Percentiles rank a stretch among this genome's conserved stretches.
phyloP scores from a whole-genome alignment of 768 basidiomycete species.

The Pleurotus salmoneostramineus region DNA sequence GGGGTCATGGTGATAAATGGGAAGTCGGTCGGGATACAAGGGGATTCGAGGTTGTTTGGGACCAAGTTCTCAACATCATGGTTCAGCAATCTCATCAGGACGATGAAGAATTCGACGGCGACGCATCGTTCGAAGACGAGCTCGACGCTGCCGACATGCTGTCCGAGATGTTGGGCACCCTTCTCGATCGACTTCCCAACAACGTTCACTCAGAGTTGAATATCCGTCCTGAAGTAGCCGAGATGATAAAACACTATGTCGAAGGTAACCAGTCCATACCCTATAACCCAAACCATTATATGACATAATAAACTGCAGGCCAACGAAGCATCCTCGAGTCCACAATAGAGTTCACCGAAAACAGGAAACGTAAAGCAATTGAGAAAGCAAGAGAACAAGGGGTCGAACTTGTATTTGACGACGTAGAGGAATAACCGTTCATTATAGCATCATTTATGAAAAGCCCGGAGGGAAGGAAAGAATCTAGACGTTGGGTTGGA shows the following conservation, averaged over 20 bases:
- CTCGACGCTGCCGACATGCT: constrained; percentile 66
- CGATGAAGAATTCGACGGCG: constrained; percentile 10
- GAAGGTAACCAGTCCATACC: constrained; percentile 38
- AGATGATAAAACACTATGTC: constrained; percentile 69
- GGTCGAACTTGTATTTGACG: constrained; percentile 50
- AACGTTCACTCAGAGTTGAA: constrained; percentile 4
- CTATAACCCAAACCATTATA: not conserved
- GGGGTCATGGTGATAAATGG: constrained; percentile 51
- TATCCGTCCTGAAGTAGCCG: constrained; percentile 42
- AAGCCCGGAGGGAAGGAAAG: not conserved
- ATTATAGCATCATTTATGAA: too few relatives aligned
- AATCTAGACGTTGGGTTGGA: constrained; percentile 19
- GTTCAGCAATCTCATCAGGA: constrained; percentile 11
- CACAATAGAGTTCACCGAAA: constrained; percentile 42
- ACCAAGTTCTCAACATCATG: constrained; percentile 36
- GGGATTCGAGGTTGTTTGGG: constrained; percentile 60
- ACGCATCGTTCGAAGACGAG: constrained; percentile 51
- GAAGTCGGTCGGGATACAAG: constrained; percentile 55
- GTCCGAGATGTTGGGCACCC: constrained; percentile 57
- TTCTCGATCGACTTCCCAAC: constrained; percentile 47
- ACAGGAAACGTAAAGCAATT: constrained; percentile 45
- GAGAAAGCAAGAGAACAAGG: constrained; percentile 47
- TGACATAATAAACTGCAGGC: constrained; percentile 29
- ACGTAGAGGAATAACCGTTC: constrained; percentile 10
- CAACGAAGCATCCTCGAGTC: constrained; percentile 57